Conservation (phyloP, 106 monocot genomes). For the Ottelia alismoides region DNA sequence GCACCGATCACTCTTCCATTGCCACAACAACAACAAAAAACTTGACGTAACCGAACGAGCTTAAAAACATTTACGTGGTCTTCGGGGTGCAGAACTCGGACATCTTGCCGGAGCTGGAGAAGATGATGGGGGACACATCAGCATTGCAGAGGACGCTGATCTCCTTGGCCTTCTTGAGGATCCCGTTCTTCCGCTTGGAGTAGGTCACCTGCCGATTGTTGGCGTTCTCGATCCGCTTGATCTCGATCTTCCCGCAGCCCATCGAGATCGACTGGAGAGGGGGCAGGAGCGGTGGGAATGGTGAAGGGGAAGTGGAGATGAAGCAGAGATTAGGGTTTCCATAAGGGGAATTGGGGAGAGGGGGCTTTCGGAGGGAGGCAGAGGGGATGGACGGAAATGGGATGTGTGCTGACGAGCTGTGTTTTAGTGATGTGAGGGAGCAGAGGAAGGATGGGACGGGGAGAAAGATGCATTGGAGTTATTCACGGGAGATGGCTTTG, state of each 20-base stretch:
- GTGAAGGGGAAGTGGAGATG: not conserved
- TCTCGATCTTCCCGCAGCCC: not conserved
- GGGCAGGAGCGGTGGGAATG: too few species aligned
- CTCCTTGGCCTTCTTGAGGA: not conserved
- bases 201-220: not conserved
- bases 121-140: not conserved
- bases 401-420: too few species aligned
- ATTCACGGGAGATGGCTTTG: too few species aligned
- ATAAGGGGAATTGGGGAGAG: constrained; percentile 1
- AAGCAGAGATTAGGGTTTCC: not conserved
- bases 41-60: not conserved
- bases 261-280: too few species aligned
- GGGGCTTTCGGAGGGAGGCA: constrained; percentile 8
- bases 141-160: not conserved
- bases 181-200: not conserved
- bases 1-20: not conserved
- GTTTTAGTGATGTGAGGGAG: too few species aligned
- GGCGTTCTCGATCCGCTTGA: constrained; percentile 1
- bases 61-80: too few species aligned
- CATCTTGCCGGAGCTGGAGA: not conserved
- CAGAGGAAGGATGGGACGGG: too few species aligned
- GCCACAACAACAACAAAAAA: too few species aligned
- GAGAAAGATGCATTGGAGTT: too few species aligned
- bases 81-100: not conserved
- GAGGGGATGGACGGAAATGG: too few species aligned